Conservation (phyloP, 352 stramenopile genomes). For the Phytophthora sansomeana region DNA sequence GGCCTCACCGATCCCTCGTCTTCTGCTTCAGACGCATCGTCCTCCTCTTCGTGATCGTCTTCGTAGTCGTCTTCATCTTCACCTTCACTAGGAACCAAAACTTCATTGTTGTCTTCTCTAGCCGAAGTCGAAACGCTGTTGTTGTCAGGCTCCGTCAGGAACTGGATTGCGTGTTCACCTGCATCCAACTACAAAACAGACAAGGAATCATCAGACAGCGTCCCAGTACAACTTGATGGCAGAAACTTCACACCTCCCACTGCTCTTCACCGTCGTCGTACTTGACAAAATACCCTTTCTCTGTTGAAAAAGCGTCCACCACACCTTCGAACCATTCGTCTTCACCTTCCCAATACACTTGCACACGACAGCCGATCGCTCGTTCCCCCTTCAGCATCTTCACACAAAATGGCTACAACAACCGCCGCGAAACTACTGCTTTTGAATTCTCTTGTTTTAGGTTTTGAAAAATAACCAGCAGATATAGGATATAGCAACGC, state of each 20-base stretch:
- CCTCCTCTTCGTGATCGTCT: slow-evolving; percentile 18
- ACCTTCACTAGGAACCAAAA: background rate
- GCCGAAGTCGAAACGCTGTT: slow-evolving; percentile 15
- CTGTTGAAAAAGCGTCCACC: slow-evolving; percentile 39
- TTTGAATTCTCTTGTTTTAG: background rate
- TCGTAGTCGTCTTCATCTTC: slow-evolving; percentile 23
- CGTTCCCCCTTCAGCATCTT: slow-evolving; percentile 10
- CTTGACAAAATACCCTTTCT: slow-evolving; percentile 64
- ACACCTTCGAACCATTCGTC: slow-evolving; percentile 72
- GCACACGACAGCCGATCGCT: slow-evolving; percentile 56
- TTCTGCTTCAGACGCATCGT: slow-evolving; percentile 1
- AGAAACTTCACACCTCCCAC: slow-evolving; percentile 56
- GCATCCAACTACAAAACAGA: slow-evolving; percentile 21
- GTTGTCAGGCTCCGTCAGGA: slow-evolving; percentile 15
- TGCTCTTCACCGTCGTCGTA: slow-evolving; percentile 84
- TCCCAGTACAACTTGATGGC: background rate
- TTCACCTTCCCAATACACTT: slow-evolving; percentile 77
- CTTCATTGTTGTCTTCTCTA: slow-evolving; percentile 21
- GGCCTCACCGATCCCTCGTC: slow-evolving; percentile 1
- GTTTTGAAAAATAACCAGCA: background rate
- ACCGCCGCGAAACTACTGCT: background rate
- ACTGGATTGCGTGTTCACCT: slow-evolving; percentile 32
- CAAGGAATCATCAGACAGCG: slow-evolving; percentile 3
- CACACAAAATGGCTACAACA: slow-evolving; percentile 22
- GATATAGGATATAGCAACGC: too few species aligned